A percentile compares a stretch with the other conserved stretches of the same genome.
These are phyloP conservation scores for Saitozyma podzolica DNA, from an alignment of 768 basidiomycete species.

Conservation along the genomic window DNA sequence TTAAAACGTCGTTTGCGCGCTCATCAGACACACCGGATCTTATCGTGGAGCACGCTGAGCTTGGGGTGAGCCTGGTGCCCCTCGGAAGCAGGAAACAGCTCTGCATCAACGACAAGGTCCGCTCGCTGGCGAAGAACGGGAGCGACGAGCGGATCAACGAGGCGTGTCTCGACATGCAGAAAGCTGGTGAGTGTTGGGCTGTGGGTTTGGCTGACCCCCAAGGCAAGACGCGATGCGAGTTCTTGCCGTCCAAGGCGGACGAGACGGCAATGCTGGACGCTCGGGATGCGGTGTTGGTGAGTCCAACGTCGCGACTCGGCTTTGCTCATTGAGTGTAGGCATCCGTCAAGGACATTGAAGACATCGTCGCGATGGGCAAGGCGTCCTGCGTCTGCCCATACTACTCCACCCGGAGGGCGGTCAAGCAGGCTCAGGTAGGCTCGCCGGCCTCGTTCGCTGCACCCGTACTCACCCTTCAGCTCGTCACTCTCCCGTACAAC, in stretches of 20 bases:
- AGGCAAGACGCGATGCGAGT: constrained; percentile 66
- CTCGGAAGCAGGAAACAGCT: constrained; percentile 87
- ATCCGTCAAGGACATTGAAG: constrained; percentile 89
- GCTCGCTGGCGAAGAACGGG: constrained; percentile 55
- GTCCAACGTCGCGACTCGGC: constrained; percentile 25
- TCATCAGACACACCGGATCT: constrained; percentile 10
- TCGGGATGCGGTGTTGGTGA: constrained; percentile 80
- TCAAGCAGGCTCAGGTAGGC: constrained; percentile 82
- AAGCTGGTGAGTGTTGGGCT: constrained; percentile 57
- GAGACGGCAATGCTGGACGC: constrained; percentile 74
- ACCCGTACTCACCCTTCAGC: constrained; percentile 54
- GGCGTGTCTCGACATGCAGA: constrained; percentile 75
- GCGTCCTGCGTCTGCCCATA: constrained; percentile 79
- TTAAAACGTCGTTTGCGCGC: constrained; percentile 62
- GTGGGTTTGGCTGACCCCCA: constrained; percentile 12
- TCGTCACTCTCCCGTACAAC: constrained; percentile 92
- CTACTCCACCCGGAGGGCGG: constrained; percentile 83
- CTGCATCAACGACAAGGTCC: constrained; percentile 83
- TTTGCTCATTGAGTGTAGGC: constrained; percentile 59
- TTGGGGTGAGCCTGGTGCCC: constrained; percentile 66
- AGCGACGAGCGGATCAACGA: constrained; percentile 72
- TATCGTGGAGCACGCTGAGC: constrained; percentile 1
- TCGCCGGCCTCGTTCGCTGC: background rate
- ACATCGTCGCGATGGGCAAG: constrained; percentile 73
- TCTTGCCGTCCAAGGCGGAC: constrained; percentile 70